Evolutionary conservation across 2,329 filamentous ascomycete genomes (phyloP).

Genomic region (Xylaria sp.): DNA sequence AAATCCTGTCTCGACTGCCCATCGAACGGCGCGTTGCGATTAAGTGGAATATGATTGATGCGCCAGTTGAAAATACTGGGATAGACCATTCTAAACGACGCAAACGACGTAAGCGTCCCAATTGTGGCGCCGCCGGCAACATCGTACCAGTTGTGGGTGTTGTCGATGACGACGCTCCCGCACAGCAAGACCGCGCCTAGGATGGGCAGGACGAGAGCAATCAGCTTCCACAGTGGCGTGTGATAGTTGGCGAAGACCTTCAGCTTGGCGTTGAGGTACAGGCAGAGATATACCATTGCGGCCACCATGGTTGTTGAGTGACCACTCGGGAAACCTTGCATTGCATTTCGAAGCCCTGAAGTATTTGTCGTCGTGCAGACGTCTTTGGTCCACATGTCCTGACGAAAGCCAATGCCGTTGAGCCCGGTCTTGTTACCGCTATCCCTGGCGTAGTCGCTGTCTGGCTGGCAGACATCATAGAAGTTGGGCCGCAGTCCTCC

Average conservation of each 20-base stretch:
- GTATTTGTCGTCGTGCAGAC: slow-evolving; percentile 68
- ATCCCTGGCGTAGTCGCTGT: slow-evolving; percentile 54
- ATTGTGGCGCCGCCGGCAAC: slow-evolving; percentile 72
- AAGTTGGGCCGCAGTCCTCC: slow-evolving; percentile 74
- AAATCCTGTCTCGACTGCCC: slow-evolving; percentile 26
- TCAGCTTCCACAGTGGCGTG: slow-evolving; percentile 74
- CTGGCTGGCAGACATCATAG: slow-evolving; percentile 71
- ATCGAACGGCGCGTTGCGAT: slow-evolving; percentile 43
- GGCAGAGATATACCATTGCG: slow-evolving; percentile 70
- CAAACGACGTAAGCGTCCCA: slow-evolving; percentile 71
- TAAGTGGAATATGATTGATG: slow-evolving; percentile 74
- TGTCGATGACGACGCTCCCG: slow-evolving; percentile 71
- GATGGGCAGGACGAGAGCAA: slow-evolving; percentile 67
- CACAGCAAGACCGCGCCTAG: slow-evolving; percentile 70
- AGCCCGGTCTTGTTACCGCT: slow-evolving; percentile 29
- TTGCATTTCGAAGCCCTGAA: slow-evolving; percentile 67
- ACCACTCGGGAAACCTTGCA: slow-evolving; percentile 75
- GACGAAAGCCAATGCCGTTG: slow-evolving; percentile 62
- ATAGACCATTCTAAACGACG: slow-evolving; percentile 73
- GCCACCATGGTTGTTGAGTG: slow-evolving; percentile 74
- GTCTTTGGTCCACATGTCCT: slow-evolving; percentile 72
- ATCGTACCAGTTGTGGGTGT: slow-evolving; percentile 78
- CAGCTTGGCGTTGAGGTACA: slow-evolving; percentile 78
- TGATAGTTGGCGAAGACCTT: slow-evolving; percentile 76
- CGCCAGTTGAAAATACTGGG: slow-evolving; percentile 76